These are phyloP conservation scores for Larix kaempferi DNA, from an alignment of 75 land plant species.

Conservation along the genomic window DNA sequence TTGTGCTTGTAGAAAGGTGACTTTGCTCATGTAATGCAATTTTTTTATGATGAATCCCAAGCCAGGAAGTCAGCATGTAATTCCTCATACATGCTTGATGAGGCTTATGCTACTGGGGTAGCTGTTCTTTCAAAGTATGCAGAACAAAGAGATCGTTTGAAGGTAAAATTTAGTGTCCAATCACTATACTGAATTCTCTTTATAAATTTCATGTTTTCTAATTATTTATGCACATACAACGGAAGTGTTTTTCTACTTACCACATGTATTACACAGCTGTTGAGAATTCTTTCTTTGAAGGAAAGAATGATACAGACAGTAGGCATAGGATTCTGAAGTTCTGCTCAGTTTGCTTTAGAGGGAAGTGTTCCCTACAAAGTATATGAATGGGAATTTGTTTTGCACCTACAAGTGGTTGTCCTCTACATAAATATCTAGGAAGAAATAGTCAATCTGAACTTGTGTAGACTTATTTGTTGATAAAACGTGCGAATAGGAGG, in stretches of 20 bases:
- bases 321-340: background rate
- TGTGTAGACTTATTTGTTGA: background rate
- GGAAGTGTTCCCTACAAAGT: too few species aligned
- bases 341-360: background rate
- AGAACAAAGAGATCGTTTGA: constrained; percentile 78
- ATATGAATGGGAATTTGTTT: background rate
- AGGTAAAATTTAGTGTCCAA: constrained; percentile 36
- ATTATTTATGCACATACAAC: background rate
- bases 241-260: background rate
- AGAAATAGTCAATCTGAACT: background rate
- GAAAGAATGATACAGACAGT: background rate
- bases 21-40: constrained; percentile 60
- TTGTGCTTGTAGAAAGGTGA: constrained; percentile 54
- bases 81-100: constrained; percentile 73
- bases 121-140: constrained; percentile 74
- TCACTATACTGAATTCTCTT: background rate
- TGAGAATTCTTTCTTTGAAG: background rate
- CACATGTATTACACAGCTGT: background rate
- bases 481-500: too few species aligned
- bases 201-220: constrained; percentile 6
- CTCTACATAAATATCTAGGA: background rate
- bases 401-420: background rate
- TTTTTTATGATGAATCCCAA: constrained; percentile 81
- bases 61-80: constrained; percentile 76
- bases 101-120: constrained; percentile 67